phyloP scores from a whole-genome alignment of 768 basidiomycete genomes.

The Trametes meyenii region DNA sequence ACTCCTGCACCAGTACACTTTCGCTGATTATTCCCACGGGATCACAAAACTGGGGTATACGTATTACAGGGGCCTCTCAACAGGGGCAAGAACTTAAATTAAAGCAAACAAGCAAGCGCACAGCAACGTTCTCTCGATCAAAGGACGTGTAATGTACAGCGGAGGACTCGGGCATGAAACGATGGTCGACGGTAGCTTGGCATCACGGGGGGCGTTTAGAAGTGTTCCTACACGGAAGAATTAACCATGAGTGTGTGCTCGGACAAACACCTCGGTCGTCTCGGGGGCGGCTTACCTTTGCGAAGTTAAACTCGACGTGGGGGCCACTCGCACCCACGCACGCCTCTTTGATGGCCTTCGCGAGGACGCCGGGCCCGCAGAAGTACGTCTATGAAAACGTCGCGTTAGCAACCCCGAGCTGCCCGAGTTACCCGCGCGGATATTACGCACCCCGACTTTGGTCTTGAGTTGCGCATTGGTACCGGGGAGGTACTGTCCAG shows the following conservation, averaged over 20 bases:
- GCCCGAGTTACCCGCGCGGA: constrained; percentile 4
- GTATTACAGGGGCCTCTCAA: constrained; percentile 8
- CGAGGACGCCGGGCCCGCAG: constrained; percentile 80
- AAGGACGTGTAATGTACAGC: constrained; percentile 17
- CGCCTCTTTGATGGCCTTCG: constrained; percentile 76
- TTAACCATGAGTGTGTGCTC: neutral
- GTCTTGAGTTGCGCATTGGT: constrained; percentile 78
- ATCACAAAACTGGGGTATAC: neutral
- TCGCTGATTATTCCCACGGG: neutral
- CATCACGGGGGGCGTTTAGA: constrained; percentile 40
- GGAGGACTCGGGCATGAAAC: neutral
- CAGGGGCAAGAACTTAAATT: constrained; percentile 15
- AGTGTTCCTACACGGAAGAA: constrained; percentile 53
- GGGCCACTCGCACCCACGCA: constrained; percentile 56
- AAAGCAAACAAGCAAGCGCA: constrained; percentile 14
- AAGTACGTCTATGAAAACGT: constrained; percentile 68
- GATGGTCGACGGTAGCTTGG: neutral
- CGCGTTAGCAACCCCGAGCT: constrained; percentile 12
- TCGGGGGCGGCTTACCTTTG: constrained; percentile 56
- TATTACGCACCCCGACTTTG: constrained; percentile 71
- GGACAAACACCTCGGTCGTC: neutral
- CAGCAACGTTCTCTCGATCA: constrained; percentile 10
- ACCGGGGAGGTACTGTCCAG: constrained; percentile 80
- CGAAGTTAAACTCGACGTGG: constrained; percentile 75
- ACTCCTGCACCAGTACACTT: neutral